phyloP scores from a whole-genome alignment of 2,329 filamentous ascomycete genomes.

The Verticillium isaacii region DNA sequence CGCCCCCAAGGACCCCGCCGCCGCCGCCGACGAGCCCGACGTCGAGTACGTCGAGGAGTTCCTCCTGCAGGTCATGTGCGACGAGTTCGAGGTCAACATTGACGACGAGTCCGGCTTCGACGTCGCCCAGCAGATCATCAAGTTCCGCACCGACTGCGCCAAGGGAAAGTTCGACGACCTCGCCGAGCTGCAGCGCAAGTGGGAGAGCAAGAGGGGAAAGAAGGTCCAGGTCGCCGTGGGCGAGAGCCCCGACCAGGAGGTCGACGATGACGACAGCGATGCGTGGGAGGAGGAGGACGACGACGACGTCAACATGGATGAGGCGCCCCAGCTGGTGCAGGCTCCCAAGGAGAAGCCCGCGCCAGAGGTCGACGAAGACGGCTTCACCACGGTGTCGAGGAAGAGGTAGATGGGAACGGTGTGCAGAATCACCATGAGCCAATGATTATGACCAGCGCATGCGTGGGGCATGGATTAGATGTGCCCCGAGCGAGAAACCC shows the following conservation, averaged over 20 bases:
- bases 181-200: slow-evolving; percentile 57
- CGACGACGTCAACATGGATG: slow-evolving; percentile 62
- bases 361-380: slow-evolving; percentile 75
- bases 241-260: slow-evolving; percentile 8
- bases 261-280: slow-evolving; percentile 57
- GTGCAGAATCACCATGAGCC: neutral
- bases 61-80: slow-evolving; percentile 83
- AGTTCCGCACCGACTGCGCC: slow-evolving; percentile 58
- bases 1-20: slow-evolving; percentile 14
- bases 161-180: slow-evolving; percentile 64
- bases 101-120: slow-evolving; percentile 82
- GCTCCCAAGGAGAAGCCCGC: slow-evolving; percentile 57
- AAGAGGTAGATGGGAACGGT: slow-evolving; percentile 45
- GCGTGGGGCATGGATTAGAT: neutral
- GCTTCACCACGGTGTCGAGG: slow-evolving; percentile 70
- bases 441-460: neutral
- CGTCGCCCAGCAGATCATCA: slow-evolving; percentile 69
- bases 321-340: slow-evolving; percentile 58
- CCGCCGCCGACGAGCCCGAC: slow-evolving; percentile 51
- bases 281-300: slow-evolving; percentile 56
- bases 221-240: slow-evolving; percentile 30
- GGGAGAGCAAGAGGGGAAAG: slow-evolving; percentile 56
- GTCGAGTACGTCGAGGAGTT: slow-evolving; percentile 77
- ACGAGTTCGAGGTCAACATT: slow-evolving; percentile 90
- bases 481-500: slow-evolving; percentile 6